A percentile compares a stretch with the other conserved stretches of the same genome.
These are phyloP conservation scores for Solanum habrochaites DNA, from an alignment of 257 asterid species.

Conservation along the genomic window DNA sequence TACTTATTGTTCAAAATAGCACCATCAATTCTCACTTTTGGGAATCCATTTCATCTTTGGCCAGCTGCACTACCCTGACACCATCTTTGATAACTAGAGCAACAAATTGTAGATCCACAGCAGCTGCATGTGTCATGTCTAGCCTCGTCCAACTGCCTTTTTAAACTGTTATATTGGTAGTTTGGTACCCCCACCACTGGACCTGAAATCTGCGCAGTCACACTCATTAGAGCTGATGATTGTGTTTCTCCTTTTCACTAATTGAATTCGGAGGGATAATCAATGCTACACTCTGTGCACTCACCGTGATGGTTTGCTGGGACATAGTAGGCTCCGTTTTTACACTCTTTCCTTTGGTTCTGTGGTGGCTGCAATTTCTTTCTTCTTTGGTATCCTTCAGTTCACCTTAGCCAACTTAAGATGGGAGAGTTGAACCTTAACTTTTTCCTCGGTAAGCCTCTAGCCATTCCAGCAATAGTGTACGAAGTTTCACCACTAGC, in stretches of 20 bases:
- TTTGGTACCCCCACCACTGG: background rate
- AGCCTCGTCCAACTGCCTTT: background rate
- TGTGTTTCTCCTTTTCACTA: background rate
- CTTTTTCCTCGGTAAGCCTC: background rate
- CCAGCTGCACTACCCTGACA: background rate
- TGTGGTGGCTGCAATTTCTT: background rate
- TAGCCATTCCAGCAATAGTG: background rate
- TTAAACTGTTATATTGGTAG: background rate
- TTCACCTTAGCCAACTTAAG: background rate
- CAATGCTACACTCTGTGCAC: background rate
- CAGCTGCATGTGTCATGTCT: background rate
- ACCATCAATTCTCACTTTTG: background rate
- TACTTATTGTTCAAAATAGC: background rate
- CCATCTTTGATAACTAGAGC: background rate
- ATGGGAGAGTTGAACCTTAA: background rate
- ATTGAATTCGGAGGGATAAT: background rate
- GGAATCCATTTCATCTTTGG: background rate
- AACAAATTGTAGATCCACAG: background rate
- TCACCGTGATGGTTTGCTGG: background rate
- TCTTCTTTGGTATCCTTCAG: background rate
- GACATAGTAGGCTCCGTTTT: background rate
- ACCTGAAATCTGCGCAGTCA: background rate
- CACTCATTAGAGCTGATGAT: background rate
- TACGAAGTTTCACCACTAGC: background rate
- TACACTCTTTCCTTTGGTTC: background rate